Base-by-base conservation (phyloP, 2,329 filamentous ascomycete genomes). In the Venturia pyrina region DNA sequence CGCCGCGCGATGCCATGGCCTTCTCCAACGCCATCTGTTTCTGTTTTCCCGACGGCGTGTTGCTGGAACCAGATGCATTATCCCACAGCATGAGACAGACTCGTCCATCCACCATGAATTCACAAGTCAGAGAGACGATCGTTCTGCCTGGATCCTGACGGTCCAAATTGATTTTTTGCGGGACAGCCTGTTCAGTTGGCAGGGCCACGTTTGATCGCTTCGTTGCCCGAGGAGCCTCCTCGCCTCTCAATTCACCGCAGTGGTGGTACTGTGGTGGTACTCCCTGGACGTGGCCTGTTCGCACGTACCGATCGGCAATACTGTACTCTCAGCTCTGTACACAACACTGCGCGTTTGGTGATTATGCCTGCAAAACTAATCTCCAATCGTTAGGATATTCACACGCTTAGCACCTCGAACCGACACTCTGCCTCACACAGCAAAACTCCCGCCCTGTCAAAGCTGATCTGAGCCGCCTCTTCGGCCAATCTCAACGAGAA, bases 301-400 rank as follows among this genome's bases (percentile, higher is more conserved):
- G 53, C 53, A 59, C 17, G 8, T 11, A 56, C 41, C 11, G 28
- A 59, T 59, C 17, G 53, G 53, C 32, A 59, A n/a, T 57, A 34
- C 15, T 4, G 50, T 11, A 57, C 21, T 34, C 28, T 34, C 24
- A 17, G 15, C 19, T 34, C 5, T 34, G 28, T 34, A 34, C 34
- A 34, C 50, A 57, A 57, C 50, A 34, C 19, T 57, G 13, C 50
- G 50, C 50, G 50, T 57, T 57, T 59, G 28, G 53, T 32, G 28
- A 59, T 59, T 59, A 59, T 59, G 53, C 53, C 8, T 37, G 50
- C 4, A n/a, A 59, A 59, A 37, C 53, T n/a, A 59, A 59, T 59
- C 17, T 59, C 13, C 53, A 59, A 37, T n/a, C 7, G 32, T 32
- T 8, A 19, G 19, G 24, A 34, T 57, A 57, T 3, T 37, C 53